Conservation (phyloP, 2,329 filamentous ascomycete species). For the Metarhizium sp. region DNA sequence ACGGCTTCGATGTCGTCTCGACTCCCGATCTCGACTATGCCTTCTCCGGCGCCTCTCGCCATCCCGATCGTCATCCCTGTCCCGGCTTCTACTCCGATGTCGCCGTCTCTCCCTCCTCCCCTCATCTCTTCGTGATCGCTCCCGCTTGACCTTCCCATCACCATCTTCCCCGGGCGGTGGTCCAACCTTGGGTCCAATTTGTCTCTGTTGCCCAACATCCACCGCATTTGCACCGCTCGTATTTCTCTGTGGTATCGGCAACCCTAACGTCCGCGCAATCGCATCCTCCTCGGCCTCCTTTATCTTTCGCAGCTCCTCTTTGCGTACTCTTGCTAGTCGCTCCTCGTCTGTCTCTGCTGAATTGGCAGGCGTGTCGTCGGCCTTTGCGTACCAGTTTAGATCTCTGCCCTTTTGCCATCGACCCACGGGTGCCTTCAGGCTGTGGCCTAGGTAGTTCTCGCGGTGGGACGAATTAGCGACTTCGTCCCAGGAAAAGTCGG, state of each 20-base stretch:
- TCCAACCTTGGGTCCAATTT: conserved; percentile 19
- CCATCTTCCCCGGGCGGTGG: conserved; percentile 15
- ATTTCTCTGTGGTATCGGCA: conserved; percentile 58
- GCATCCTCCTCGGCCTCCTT: conserved; percentile 94
- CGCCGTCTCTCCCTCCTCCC: conserved; percentile 22
- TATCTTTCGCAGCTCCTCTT: conserved; percentile 69
- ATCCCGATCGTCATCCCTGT: conserved; percentile 16
- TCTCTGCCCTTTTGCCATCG: conserved; percentile 79
- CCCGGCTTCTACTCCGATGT: conserved; percentile 26
- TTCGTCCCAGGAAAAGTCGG: conserved; percentile 95
- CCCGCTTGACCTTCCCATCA: conserved; percentile 16
- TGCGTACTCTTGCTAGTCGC: conserved; percentile 49
- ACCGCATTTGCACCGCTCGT: conserved; percentile 59
- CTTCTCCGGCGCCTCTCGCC: conserved; percentile 21
- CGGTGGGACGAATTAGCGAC: conserved; percentile 80
- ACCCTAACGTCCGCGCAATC: conserved; percentile 70
- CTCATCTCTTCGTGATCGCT: conserved; percentile 21
- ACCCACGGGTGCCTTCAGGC: conserved; percentile 82
- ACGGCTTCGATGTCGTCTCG: conserved; percentile 10
- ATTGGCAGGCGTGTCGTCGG: conserved; percentile 31
- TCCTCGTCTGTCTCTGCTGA: conserved; percentile 50
- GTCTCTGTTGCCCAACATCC: conserved; percentile 40
- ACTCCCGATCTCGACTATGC: conserved; percentile 20
- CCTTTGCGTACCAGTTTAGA: conserved; percentile 55
- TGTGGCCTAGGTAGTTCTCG: conserved; percentile 85